Conservation (phyloP, 2,329 filamentous ascomycete species). For the Fusarium graminum region DNA sequence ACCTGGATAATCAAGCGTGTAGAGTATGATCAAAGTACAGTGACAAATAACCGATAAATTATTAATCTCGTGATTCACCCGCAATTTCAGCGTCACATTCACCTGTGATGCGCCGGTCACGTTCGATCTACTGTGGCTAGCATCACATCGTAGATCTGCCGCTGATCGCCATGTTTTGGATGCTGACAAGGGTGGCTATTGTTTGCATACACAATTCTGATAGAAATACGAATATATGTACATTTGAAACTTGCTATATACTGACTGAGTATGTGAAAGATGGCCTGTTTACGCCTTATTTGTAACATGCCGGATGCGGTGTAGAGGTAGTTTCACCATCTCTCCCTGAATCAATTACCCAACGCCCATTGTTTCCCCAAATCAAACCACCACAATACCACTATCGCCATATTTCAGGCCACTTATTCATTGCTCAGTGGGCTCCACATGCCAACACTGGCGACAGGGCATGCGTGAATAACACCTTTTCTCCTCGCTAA, state of each 20-base stretch:
- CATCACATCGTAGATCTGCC: constrained; percentile 40
- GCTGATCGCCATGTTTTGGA: constrained; percentile 27
- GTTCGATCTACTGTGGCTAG: constrained; percentile 17
- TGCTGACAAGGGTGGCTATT: constrained; percentile 1
- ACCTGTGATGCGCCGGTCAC: constrained; percentile 20
- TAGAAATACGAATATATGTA: constrained; percentile 1
- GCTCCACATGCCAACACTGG: constrained; percentile 7
- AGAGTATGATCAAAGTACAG: constrained; percentile 20
- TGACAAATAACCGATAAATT: background rate
- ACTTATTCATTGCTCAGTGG: constrained; percentile 13
- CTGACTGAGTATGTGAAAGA: constrained; percentile 1
- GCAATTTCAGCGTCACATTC: constrained; percentile 33
- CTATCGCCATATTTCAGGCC: constrained; percentile 35
- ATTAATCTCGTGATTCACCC: constrained; percentile 34
- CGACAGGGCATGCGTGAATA: background rate
- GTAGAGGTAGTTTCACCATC: constrained; percentile 10
- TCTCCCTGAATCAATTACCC: constrained; percentile 13
- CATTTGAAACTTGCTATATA: constrained; percentile 5
- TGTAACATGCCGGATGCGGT: constrained; percentile 32
- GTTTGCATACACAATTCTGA: background rate
- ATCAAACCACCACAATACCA: constrained; percentile 43
- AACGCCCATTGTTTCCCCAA: constrained; percentile 38
- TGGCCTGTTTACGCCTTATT: constrained; percentile 11
- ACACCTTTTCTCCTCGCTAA: constrained; percentile 1
- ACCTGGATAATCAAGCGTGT: background rate